Base-by-base conservation (phyloP, 176 grass and related monocot species). In the Pontederia paniculata region DNA sequence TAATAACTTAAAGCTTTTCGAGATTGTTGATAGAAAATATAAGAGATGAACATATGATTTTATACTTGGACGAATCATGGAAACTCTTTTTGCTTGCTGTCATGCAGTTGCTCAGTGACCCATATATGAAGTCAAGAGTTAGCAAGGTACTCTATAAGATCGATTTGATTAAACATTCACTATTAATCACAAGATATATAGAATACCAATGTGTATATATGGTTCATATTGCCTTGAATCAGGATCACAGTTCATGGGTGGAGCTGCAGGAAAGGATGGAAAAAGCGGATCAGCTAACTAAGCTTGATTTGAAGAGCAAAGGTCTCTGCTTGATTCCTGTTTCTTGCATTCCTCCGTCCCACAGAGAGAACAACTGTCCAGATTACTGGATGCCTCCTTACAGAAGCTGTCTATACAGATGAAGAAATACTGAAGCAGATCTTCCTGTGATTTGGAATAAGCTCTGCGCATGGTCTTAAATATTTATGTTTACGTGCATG, bases 371-470 rank as follows among this genome's bases (percentile, higher is more conserved):
- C 51, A 80, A 67, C 31, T 63, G 77, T 0, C 75, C 78, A 54
- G 91, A 90, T 74, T 90, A 90, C 80, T 97, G 83, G 83, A 80
- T 72, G 65, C 80, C 83, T 13, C n/a, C 83, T 16, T 97, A 84
- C 69, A 76, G 80, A 79, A 76, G 82, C 52, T 84, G 86, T 81
- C 58, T 82, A 13, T 97, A 81, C 75, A 68, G 82, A 76, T 97
- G 77, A 83, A 70, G 22, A 23, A 55, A 37, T 4, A 12, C 17
- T 21, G 14, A 49, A 65, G 45, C 46, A 9, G 25, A 13, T 55
- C 54, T 52, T 17, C 10, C 15, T 21, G 23, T 60, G 45, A 16
- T 23, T n/a, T n/a, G n/a, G n/a, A 37, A 37, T 37, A 37, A 31
- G 28, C 28, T 37, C 28, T 37, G 5, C 28, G 28, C 28, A 37